These are phyloP conservation scores for Sclerotinia nivalis DNA, from an alignment of 2,329 filamentous ascomycete genomes.

Conservation along the genomic window DNA sequence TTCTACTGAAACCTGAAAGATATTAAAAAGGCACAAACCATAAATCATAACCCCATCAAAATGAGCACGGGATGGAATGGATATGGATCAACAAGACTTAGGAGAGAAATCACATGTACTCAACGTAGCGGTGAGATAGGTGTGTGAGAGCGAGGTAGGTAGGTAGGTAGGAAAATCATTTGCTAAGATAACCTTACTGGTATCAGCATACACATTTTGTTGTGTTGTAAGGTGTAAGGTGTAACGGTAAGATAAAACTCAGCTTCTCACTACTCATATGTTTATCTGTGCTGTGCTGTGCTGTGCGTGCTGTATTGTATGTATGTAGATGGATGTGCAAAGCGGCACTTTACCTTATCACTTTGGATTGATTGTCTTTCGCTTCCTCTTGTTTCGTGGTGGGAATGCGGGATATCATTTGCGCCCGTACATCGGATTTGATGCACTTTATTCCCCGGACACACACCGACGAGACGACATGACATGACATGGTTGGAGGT, in stretches of 20 bases:
- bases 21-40: background rate
- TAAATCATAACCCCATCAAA: background rate
- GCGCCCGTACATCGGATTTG: background rate
- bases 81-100: conserved; percentile 1
- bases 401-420: background rate
- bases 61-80: conserved; percentile 6
- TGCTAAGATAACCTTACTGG: background rate
- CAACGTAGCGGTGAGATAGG: conserved; percentile 15
- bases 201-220: too few relatives aligned
- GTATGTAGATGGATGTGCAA: background rate
- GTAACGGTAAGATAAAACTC: background rate
- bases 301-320: too few relatives aligned
- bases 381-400: background rate
- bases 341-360: background rate
- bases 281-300: background rate
- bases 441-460: conserved; percentile 5
- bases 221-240: too few relatives aligned
- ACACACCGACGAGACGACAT: background rate
- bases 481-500: background rate
- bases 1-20: background rate
- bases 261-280: background rate
- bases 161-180: background rate
- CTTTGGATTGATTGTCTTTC: background rate
- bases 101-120: background rate
- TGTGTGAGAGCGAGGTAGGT: background rate